Conservation (phyloP, 164 flowering plant genomes). For the Euptelea pleiosperma region DNA sequence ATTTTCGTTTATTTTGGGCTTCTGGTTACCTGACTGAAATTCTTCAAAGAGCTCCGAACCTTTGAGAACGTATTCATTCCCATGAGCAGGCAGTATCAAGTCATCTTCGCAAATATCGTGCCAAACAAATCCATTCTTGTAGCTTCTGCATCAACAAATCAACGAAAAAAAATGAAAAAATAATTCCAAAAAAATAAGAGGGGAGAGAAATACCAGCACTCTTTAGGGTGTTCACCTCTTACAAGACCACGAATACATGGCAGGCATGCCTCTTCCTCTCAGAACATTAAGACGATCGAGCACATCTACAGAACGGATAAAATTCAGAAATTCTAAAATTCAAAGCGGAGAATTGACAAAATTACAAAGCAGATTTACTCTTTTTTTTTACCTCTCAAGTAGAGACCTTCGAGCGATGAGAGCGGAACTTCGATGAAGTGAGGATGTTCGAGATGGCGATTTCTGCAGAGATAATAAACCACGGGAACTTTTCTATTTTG, state of each 20-base stretch:
- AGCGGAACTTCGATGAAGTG: conserved; percentile 91
- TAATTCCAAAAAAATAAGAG: neutral
- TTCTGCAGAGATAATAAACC: conserved; percentile 80
- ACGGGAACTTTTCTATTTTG: conserved; percentile 65
- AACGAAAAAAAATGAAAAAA: conserved; percentile 9
- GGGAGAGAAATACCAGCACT: neutral
- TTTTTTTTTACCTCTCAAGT: conserved; percentile 61
- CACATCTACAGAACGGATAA: conserved; percentile 56
- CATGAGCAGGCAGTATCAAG: conserved; percentile 77
- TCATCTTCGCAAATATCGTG: conserved; percentile 90
- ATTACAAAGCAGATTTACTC: neutral
- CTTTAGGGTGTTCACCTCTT: conserved; percentile 54
- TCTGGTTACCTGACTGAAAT: conserved; percentile 50
- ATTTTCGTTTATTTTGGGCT: no score
- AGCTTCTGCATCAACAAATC: conserved; percentile 52
- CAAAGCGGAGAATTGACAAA: neutral
- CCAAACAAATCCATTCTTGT: conserved; percentile 96
- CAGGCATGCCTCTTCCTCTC: conserved; percentile 91
- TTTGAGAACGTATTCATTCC: conserved; percentile 88
- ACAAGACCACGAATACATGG: conserved; percentile 91
- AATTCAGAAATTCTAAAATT: conserved; percentile 5
- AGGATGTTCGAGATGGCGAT: conserved; percentile 93
- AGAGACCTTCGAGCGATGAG: conserved; percentile 74
- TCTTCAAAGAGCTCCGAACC: conserved; percentile 93
- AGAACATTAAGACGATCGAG: conserved; percentile 69